A percentile compares a stretch with the other conserved stretches of the same genome.
Conservation (phyloP, 176 grass and related monocot genomes). For the Chloris gayana region DNA sequence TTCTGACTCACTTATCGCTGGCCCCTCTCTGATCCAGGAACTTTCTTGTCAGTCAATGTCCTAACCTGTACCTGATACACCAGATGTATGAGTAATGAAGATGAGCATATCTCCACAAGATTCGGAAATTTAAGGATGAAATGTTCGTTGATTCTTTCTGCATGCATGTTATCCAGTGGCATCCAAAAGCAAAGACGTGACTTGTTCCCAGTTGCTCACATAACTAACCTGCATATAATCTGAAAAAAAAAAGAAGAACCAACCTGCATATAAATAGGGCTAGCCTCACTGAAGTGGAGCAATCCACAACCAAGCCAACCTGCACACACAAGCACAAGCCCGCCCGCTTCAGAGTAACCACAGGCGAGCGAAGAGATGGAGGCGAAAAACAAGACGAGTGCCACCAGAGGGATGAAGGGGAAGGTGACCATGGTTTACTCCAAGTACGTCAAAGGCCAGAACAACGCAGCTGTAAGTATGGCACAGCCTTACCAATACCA, state of each 20-base stretch:
- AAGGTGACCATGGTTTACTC: slow-evolving; percentile 40
- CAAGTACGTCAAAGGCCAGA: slow-evolving; percentile 31
- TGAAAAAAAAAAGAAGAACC: too few species aligned
- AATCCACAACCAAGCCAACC: slow-evolving; percentile 12
- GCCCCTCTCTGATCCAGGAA: background rate
- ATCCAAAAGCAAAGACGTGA: slow-evolving; percentile 15
- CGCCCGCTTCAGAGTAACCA: background rate
- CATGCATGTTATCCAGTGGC: slow-evolving; percentile 41
- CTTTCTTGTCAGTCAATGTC: too few species aligned
- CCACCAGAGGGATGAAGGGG: slow-evolving; percentile 30
- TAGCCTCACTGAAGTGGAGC: background rate
- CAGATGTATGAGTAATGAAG: background rate
- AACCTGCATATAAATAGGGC: slow-evolving; percentile 28
- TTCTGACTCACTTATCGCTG: slow-evolving; percentile 6
- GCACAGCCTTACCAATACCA: slow-evolving; percentile 36
- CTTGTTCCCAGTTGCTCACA: background rate
- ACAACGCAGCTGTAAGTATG: slow-evolving; percentile 35
- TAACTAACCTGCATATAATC: slow-evolving; percentile 20
- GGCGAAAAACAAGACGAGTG: slow-evolving; percentile 24
- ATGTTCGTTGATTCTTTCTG: background rate
- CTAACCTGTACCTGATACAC: background rate
- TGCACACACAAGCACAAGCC: background rate
- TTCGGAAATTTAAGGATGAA: background rate
- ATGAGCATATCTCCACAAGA: slow-evolving; percentile 10
- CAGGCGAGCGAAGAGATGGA: slow-evolving; percentile 40